Evolutionary conservation across 257 asterid genomes (phyloP).

Genomic region (Leonotis leonurus): DNA sequence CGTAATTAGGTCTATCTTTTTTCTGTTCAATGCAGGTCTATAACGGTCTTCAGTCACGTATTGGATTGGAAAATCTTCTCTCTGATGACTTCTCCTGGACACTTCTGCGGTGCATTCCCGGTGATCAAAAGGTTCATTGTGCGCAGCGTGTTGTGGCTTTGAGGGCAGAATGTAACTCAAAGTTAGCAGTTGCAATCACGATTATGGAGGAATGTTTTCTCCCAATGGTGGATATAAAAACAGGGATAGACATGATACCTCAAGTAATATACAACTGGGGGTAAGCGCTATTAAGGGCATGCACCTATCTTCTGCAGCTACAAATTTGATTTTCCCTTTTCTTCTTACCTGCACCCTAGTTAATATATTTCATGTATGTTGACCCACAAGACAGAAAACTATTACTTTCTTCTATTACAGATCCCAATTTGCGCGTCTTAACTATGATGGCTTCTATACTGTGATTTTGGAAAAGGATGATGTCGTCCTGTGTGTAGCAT

Average conservation of each 20-base stretch:
- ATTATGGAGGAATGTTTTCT: conserved; percentile 97
- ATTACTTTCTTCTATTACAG: conserved; percentile 42
- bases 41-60: conserved; percentile 60
- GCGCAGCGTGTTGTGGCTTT: conserved; percentile 51
- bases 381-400: conserved; percentile 10
- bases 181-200: conserved; percentile 92
- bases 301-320: conserved; percentile 7
- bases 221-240: conserved; percentile 91
- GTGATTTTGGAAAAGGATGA: conserved; percentile 87
- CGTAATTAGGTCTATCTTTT: neutral
- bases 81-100: conserved; percentile 73
- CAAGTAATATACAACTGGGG: conserved; percentile 96
- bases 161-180: conserved; percentile 92
- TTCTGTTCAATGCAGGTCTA: conserved; percentile 49
- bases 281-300: conserved; percentile 39
- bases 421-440: conserved; percentile 80
- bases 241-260: conserved; percentile 96
- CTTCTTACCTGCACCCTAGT: conserved; percentile 3
- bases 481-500: conserved; percentile 66
- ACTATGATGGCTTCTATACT: conserved; percentile 78
- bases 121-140: conserved; percentile 68
- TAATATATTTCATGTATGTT: conserved; percentile 1
- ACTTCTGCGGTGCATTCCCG: conserved; percentile 75
- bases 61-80: conserved; percentile 59
- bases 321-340: neutral